A percentile compares a stretch with the other conserved stretches of the same genome.
Conservation (phyloP, 345 rosid species). For the Brassica rapa region DNA sequence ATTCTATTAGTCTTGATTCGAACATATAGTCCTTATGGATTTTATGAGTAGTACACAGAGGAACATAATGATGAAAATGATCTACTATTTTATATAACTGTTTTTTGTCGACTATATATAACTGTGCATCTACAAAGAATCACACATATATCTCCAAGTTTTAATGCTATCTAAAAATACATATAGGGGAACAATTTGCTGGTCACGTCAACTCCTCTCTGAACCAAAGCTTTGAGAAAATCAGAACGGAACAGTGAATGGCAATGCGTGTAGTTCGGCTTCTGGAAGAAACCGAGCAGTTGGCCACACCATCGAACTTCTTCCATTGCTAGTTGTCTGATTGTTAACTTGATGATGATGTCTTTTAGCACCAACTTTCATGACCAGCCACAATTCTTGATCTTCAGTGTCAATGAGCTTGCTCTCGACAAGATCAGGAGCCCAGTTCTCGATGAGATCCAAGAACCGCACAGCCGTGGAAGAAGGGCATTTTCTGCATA, state of each 20-base stretch:
- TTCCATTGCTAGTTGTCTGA: background rate
- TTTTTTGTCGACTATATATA: background rate
- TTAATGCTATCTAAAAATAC: conserved; percentile 5
- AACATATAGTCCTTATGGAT: no score
- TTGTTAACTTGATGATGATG: conserved; percentile 3
- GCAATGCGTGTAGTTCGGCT: conserved; percentile 51
- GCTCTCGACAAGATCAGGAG: conserved; percentile 31
- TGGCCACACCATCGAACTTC: conserved; percentile 39
- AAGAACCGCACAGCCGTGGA: conserved; percentile 23
- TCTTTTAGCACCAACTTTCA: conserved; percentile 12
- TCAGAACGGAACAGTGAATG: conserved; percentile 54
- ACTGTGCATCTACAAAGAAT: conserved; percentile 13
- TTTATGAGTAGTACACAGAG: no score
- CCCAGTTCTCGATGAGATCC: conserved; percentile 51
- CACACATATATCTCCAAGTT: conserved; percentile 8
- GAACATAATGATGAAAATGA: no score
- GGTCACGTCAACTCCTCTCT: background rate
- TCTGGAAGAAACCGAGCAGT: conserved; percentile 27
- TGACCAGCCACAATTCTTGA: conserved; percentile 42
- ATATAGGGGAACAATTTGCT: conserved; percentile 4
- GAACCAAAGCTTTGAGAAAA: conserved; percentile 7
- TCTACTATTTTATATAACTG: no score
- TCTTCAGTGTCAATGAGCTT: conserved; percentile 34
- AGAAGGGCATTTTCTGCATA: conserved; percentile 38
- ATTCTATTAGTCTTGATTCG: no score